Percentiles rank a stretch among this genome's conserved stretches.
Evolutionary conservation across 805 yeast species (phyloP).

Genomic region (Starmerella stellata): DNA sequence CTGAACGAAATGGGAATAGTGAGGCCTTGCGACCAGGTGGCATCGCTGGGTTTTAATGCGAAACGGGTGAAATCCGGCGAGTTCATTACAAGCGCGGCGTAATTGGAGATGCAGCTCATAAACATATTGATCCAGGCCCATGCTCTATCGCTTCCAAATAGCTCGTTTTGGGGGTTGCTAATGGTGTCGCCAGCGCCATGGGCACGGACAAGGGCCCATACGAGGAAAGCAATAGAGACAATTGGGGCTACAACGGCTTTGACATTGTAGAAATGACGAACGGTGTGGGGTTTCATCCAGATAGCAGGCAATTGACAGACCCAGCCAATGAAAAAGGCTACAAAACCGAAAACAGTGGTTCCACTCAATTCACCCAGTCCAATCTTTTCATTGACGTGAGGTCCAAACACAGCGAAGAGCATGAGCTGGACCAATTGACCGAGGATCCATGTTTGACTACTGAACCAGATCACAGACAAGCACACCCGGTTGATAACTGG

Average conservation of each 20-base stretch:
- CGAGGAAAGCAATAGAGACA: constrained; percentile 64
- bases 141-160: constrained; percentile 42
- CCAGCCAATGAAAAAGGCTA: constrained; percentile 71
- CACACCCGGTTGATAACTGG: constrained; percentile 76
- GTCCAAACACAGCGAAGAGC: constrained; percentile 48
- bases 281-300: constrained; percentile 67
- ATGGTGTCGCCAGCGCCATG: constrained; percentile 52
- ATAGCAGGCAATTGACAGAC: constrained; percentile 59
- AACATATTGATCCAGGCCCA: constrained; percentile 70
- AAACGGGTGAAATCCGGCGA: constrained; percentile 83
- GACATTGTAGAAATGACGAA: constrained; percentile 67
- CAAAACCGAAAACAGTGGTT: constrained; percentile 52
- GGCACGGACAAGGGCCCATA: constrained; percentile 71
- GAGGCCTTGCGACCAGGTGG: constrained; percentile 33
- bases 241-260: constrained; percentile 64
- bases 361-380: constrained; percentile 35
- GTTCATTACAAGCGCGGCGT: constrained; percentile 72
- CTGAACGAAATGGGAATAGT: constrained; percentile 66
- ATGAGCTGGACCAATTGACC: constrained; percentile 69
- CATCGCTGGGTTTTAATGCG: constrained; percentile 32
- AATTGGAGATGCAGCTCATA: constrained; percentile 70
- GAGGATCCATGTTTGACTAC: constrained; percentile 72
- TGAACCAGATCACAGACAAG: constrained; percentile 75
- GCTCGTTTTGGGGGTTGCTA: constrained; percentile 34
- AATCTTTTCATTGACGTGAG: constrained; percentile 25